These are phyloP conservation scores for Stephania japonica DNA, from an alignment of 164 flowering plant species.

Conservation along the genomic window DNA sequence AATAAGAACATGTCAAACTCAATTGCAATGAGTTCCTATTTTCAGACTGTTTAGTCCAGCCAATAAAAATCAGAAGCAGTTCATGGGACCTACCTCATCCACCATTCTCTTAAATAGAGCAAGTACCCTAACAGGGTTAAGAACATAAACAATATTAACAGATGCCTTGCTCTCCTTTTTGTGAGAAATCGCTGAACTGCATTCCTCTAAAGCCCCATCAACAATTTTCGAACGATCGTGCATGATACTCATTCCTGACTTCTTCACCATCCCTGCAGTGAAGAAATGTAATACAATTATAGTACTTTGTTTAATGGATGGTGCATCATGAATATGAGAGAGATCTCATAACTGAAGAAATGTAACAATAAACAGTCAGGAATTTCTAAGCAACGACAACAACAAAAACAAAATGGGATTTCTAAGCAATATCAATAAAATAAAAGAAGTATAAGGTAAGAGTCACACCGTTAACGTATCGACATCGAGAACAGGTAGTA, in stretches of 20 bases:
- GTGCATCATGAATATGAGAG: neutral
- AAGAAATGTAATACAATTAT: neutral
- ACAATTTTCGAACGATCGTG: constrained; percentile 59
- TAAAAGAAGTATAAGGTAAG: constrained; percentile 8
- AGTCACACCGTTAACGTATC: constrained; percentile 65
- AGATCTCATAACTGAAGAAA: neutral
- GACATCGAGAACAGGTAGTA: constrained; percentile 51
- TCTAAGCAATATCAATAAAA: neutral
- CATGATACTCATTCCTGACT: constrained; percentile 35
- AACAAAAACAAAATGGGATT: too few species aligned
- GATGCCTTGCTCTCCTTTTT: constrained; percentile 40
- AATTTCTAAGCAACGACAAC: neutral
- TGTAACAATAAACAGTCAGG: neutral
- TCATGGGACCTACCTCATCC: constrained; percentile 54
- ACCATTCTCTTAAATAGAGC: constrained; percentile 60
- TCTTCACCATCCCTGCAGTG: constrained; percentile 66
- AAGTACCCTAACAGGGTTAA: constrained; percentile 55
- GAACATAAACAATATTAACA: constrained; percentile 23
- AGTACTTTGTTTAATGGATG: too few species aligned
- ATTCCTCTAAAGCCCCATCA: constrained; percentile 40
- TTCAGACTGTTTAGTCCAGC: neutral
- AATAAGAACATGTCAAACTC: neutral
- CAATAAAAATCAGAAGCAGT: neutral
- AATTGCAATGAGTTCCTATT: neutral
- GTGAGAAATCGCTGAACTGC: constrained; percentile 44